Conservation (phyloP, 306 rosid species). For the Vigna trinervia region DNA sequence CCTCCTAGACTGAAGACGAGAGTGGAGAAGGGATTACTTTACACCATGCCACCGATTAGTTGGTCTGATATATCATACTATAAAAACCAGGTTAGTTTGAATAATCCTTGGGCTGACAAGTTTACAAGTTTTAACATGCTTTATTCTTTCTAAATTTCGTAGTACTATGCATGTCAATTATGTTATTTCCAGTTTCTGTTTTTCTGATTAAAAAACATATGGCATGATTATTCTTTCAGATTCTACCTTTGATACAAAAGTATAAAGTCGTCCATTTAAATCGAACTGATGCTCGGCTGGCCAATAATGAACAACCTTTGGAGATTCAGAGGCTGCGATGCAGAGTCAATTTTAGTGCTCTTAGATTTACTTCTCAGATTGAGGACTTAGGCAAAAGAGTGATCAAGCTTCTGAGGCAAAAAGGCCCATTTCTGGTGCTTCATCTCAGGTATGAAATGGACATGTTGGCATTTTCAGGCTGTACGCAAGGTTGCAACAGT, state of each 20-base stretch:
- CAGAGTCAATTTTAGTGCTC: slow-evolving; percentile 86
- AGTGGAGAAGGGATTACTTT: slow-evolving; percentile 74
- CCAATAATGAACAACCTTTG: slow-evolving; percentile 87
- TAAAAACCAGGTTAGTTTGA: slow-evolving; percentile 66
- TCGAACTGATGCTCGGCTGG: slow-evolving; percentile 91
- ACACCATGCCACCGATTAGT: slow-evolving; percentile 92
- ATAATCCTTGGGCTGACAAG: neutral
- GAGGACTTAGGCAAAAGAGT: slow-evolving; percentile 89
- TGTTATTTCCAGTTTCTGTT: slow-evolving; percentile 33
- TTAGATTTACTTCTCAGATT: slow-evolving; percentile 90
- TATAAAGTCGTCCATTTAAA: slow-evolving; percentile 90
- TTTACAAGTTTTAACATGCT: slow-evolving; percentile 28
- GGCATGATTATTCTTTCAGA: slow-evolving; percentile 52
- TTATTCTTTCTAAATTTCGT: slow-evolving; percentile 9
- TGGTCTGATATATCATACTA: slow-evolving; percentile 96
- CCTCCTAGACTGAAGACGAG: slow-evolving; percentile 86
- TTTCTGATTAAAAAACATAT: slow-evolving; percentile 22
- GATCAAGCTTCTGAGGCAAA: slow-evolving; percentile 75
- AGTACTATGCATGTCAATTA: slow-evolving; percentile 17
- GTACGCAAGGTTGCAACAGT: slow-evolving; percentile 82
- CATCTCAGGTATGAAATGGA: slow-evolving; percentile 97
- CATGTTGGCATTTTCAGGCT: slow-evolving; percentile 96
- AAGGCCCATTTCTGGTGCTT: slow-evolving; percentile 87
- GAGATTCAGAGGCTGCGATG: slow-evolving; percentile 92
- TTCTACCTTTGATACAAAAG: slow-evolving; percentile 85